These are phyloP conservation scores for Cryptosporidium xiaoi DNA, from an alignment of 169 alveolate genomes.

Conservation along the genomic window DNA sequence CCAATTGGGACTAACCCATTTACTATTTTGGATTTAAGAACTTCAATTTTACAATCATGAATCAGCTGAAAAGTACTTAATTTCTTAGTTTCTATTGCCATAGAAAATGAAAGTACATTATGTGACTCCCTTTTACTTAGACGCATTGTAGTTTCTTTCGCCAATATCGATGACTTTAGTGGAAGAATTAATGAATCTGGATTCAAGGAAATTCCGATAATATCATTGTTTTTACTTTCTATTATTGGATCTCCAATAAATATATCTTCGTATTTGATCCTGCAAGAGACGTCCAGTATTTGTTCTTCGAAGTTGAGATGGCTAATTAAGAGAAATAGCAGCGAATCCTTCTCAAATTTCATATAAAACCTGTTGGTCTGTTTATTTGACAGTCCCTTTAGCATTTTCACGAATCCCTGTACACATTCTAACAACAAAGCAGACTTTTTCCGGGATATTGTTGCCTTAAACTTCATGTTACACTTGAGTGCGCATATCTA, in stretches of 20 bases:
- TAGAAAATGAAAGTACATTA: constrained; percentile 58
- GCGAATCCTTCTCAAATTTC: constrained; percentile 43
- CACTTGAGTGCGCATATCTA: not conserved
- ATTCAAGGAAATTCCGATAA: constrained; percentile 54
- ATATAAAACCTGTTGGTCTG: constrained; percentile 35
- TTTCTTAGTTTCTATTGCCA: constrained; percentile 63
- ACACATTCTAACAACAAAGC: constrained; percentile 48
- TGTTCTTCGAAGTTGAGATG: constrained; percentile 48
- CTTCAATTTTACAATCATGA: constrained; percentile 63
- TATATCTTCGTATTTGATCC: constrained; percentile 51
- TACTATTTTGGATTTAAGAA: constrained; percentile 38
- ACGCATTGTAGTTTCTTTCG: constrained; percentile 60
- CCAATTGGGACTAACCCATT: constrained; percentile 43
- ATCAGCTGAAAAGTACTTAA: constrained; percentile 53
- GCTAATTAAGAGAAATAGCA: constrained; percentile 24
- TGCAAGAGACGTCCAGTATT: constrained; percentile 67
- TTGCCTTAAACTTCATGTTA: constrained; percentile 58
- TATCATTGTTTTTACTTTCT: constrained; percentile 60
- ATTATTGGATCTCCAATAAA: constrained; percentile 29
- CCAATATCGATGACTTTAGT: constrained; percentile 56
- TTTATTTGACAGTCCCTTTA: constrained; percentile 50
- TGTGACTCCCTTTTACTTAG: constrained; percentile 68
- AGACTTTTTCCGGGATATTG: constrained; percentile 29
- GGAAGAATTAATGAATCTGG: constrained; percentile 66
- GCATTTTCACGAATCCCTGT: constrained; percentile 69